Evolutionary conservation across 495 filamentous ascomycete genomes (phyloP).

Genomic region (Glutinoglossum americanum): DNA sequence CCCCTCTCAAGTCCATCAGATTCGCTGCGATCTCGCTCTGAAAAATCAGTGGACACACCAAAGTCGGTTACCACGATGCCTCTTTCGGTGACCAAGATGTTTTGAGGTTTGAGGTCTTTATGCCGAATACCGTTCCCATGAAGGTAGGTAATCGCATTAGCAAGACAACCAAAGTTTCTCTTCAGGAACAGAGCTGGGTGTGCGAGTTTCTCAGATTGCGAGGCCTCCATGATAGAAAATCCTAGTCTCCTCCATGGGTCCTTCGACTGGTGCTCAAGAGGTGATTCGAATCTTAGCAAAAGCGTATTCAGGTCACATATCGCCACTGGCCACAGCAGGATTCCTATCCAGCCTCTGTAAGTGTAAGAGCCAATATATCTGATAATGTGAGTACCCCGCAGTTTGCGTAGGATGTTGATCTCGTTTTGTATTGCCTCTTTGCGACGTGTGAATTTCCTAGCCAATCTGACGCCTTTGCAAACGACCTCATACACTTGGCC

Average conservation of each 20-base stretch:
- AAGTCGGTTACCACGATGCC: constrained; percentile 23
- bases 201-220: neutral
- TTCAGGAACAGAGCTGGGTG: neutral
- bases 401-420: too few species aligned
- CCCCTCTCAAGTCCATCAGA: constrained; percentile 14
- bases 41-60: constrained; percentile 14
- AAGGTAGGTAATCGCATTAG: constrained; percentile 20
- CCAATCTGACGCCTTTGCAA: too few species aligned
- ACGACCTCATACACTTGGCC: too few species aligned
- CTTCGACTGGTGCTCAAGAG: too few species aligned
- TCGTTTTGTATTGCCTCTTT: too few species aligned
- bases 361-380: neutral
- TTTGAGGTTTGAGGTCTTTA: constrained; percentile 22
- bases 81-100: constrained; percentile 20
- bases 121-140: constrained; percentile 21
- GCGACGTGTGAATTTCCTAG: too few species aligned
- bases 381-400: neutral
- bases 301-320: neutral
- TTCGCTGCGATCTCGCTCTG: constrained; percentile 12
- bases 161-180: constrained; percentile 14
- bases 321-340: neutral
- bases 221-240: too few species aligned
- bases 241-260: neutral
- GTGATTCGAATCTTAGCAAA: too few species aligned
- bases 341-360: neutral